Evolutionary conservation across 805 yeast genomes (phyloP).

Genomic region (Lachancea meyersii): DNA sequence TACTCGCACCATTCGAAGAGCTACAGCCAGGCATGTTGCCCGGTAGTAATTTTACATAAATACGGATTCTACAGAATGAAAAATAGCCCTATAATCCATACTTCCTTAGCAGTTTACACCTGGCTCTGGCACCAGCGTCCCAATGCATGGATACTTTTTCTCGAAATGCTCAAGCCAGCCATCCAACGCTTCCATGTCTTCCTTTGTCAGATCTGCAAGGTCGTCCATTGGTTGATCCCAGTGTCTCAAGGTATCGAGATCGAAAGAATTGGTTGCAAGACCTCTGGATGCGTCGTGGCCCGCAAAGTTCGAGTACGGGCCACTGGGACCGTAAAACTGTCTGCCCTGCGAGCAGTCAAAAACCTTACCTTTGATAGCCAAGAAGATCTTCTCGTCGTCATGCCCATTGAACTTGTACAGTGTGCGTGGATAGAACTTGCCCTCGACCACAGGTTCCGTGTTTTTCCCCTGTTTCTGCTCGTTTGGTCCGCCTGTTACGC

Average conservation of each 20-base stretch:
- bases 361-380: conserved; percentile 81
- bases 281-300: conserved; percentile 96
- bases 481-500: conserved; percentile 15
- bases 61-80: not conserved
- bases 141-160: conserved; percentile 76
- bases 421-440: conserved; percentile 64
- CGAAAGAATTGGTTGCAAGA: conserved; percentile 82
- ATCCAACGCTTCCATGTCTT: conserved; percentile 61
- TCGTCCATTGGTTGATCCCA: conserved; percentile 74
- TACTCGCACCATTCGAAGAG: conserved; percentile 1
- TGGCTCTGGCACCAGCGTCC: conserved; percentile 50
- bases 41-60: not conserved
- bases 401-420: conserved; percentile 74
- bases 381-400: conserved; percentile 71
- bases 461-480: not conserved
- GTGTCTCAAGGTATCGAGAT: conserved; percentile 53
- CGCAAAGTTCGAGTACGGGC: conserved; percentile 90
- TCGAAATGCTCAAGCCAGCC: conserved; percentile 84
- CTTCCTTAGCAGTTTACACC: conserved; percentile 21
- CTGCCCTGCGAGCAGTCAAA: conserved; percentile 78
- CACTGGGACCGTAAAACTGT: conserved; percentile 90
- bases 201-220: conserved; percentile 50
- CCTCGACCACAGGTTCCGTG: conserved; percentile 38
- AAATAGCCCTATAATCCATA: not conserved
- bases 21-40: conserved; percentile 1